phyloP scores from a whole-genome alignment of 2,329 filamentous ascomycete genomes.

The Karstenula rhodostoma region DNA sequence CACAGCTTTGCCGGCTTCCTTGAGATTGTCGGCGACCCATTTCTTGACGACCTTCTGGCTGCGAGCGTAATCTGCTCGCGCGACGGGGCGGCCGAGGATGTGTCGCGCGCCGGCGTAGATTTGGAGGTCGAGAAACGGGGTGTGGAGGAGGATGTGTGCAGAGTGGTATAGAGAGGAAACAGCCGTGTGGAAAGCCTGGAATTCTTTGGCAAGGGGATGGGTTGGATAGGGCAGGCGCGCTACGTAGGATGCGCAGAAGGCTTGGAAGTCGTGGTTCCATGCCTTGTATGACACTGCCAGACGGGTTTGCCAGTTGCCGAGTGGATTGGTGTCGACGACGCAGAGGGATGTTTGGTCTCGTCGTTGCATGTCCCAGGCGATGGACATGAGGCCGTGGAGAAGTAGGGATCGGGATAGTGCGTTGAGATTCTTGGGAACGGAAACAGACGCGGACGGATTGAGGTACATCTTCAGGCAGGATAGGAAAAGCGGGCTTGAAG shows the following conservation, averaged over 20 bases:
- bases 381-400: conserved; percentile 69
- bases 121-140: conserved; percentile 68
- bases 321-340: conserved; percentile 43
- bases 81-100: conserved; percentile 65
- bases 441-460: conserved; percentile 46
- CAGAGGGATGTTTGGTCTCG: conserved; percentile 67
- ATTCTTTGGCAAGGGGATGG: conserved; percentile 50
- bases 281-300: conserved; percentile 63
- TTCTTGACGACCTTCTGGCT: conserved; percentile 61
- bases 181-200: conserved; percentile 58
- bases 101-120: conserved; percentile 68
- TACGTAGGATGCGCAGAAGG: conserved; percentile 54
- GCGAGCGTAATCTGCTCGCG: conserved; percentile 58
- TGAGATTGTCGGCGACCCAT: conserved; percentile 53
- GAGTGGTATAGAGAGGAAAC: conserved; percentile 67
- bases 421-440: conserved; percentile 55
- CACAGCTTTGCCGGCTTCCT: conserved; percentile 54
- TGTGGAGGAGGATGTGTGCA: conserved; percentile 64
- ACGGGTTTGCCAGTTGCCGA: conserved; percentile 61
- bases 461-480: conserved; percentile 65
- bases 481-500: conserved; percentile 56
- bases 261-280: conserved; percentile 67
- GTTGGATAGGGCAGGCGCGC: conserved; percentile 35
- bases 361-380: conserved; percentile 68
- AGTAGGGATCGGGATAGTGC: conserved; percentile 62